Base-by-base conservation (phyloP, 2,329 filamentous ascomycete genomes). In the Pleoardoris graminearum region DNA sequence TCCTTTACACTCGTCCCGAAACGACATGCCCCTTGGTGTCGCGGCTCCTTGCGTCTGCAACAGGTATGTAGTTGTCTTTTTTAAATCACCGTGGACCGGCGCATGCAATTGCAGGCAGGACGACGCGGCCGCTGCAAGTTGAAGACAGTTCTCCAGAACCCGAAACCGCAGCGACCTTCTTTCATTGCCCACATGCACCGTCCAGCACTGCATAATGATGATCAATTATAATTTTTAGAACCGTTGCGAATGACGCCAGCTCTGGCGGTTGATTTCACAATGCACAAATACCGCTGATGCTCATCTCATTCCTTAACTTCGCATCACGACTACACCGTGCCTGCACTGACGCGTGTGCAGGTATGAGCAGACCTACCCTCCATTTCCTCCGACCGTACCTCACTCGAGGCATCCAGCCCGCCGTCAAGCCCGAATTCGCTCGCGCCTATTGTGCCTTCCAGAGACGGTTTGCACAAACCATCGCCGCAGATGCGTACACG, bases 161-260 rank as follows among this genome's bases (percentile, higher is more conserved):
- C 17, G 21, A 27, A 45, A 37, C 48, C 41, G 33, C 38, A 23
- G 25, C 32, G 22, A 19, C 35, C 21, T 23, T 27, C 25, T 5
- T 10, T 10, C 30, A 33, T 33, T 42, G 36, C 21, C 36, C 30
- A 23, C 16, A n/a, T 25, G 10, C 25, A 43, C 16, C 30, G 43
- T 21, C 30, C 8, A 16, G 21, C 35, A 3, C 27, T 51, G 19
- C 38, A 64, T 70, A 67, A 73, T 70, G 70, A 71, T 66, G 57
- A 52, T n/a, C n/a, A 66, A 59, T 22, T 58, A 59, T 70, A 85
- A 46, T n/a, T 30, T 30, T 46, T 46, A 46, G 84, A 86, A 87
- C 84, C 84, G 84, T 84, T 86, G 84, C 84, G 82, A 81, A 82
- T 84, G 82, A 86, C 78, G 76, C 76, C 77, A 70, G 68, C 66